Percentiles rank a stretch among this genome's conserved stretches.
Conservation (phyloP, 1,284 basidiomycete genomes). For the Austroboletus novae-zelandiae region DNA sequence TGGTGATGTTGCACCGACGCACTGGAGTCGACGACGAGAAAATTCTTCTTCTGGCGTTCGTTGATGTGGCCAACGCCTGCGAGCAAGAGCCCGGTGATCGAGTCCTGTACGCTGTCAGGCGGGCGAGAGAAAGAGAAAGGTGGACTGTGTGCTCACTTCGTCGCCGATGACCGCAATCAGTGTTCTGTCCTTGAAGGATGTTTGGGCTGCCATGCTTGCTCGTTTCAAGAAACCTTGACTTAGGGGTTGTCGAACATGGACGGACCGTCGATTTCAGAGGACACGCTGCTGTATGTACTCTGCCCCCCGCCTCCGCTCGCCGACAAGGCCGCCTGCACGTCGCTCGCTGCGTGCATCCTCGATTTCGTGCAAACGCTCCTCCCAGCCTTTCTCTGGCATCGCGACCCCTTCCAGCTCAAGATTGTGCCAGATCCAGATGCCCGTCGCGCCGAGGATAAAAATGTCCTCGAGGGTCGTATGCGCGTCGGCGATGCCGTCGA, state of each 20-base stretch:
- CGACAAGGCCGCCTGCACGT: slow-evolving; percentile 60
- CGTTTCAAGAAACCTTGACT: slow-evolving; percentile 10
- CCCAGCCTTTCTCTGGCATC: slow-evolving; percentile 81
- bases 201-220: slow-evolving; percentile 40
- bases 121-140: not conserved
- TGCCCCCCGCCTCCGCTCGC: slow-evolving; percentile 53
- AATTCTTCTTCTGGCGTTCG: slow-evolving; percentile 92
- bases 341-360: slow-evolving; percentile 69
- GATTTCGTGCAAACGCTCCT: slow-evolving; percentile 58
- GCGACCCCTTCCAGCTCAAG: slow-evolving; percentile 84
- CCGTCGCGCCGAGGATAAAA: slow-evolving; percentile 34
- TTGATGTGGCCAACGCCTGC: slow-evolving; percentile 91
- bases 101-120: slow-evolving; percentile 66
- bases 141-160: slow-evolving; percentile 57
- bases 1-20: slow-evolving; percentile 3
- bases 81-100: slow-evolving; percentile 89
- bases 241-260: slow-evolving; percentile 29
- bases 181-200: slow-evolving; percentile 77
- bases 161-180: slow-evolving; percentile 94
- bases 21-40: slow-evolving; percentile 91
- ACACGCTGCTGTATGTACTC: slow-evolving; percentile 75
- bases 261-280: slow-evolving; percentile 76
- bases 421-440: slow-evolving; percentile 49
- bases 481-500: slow-evolving; percentile 91
- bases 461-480: slow-evolving; percentile 73